phyloP scores from a whole-genome alignment of 768 basidiomycete species.

The Amanita muscaria region DNA sequence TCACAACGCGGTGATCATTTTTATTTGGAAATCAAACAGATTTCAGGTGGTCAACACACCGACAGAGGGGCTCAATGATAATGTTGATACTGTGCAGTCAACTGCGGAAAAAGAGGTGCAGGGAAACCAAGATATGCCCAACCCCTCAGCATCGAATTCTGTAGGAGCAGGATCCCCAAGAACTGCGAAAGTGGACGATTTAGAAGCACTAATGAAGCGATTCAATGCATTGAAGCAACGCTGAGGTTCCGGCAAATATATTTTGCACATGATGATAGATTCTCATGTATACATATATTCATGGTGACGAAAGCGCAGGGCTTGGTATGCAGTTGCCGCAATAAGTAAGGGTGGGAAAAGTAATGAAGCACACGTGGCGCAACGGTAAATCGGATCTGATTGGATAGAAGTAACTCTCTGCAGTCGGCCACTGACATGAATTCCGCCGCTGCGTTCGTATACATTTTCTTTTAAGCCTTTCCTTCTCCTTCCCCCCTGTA shows the following conservation, averaged over 20 bases:
- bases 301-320: neutral
- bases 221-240: constrained; percentile 86
- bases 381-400: neutral
- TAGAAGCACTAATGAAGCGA: constrained; percentile 65
- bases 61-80: too few species aligned
- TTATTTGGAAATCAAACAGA: too few species aligned
- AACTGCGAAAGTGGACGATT: constrained; percentile 58
- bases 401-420: neutral
- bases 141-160: too few species aligned
- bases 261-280: neutral
- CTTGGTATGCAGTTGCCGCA: neutral
- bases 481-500: neutral
- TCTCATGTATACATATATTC: neutral
- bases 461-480: neutral
- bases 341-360: neutral
- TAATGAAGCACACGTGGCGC: neutral
- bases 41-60: too few species aligned
- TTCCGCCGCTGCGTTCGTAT: neutral
- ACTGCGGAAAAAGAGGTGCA: neutral
- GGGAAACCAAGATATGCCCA: too few species aligned
- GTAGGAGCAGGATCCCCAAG: too few species aligned
- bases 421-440: constrained; percentile 3
- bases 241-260: constrained; percentile 20
- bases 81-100: neutral
- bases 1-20: too few species aligned